phyloP scores from a whole-genome alignment of 352 stramenopile genomes.

The Blastocystis sp. region DNA sequence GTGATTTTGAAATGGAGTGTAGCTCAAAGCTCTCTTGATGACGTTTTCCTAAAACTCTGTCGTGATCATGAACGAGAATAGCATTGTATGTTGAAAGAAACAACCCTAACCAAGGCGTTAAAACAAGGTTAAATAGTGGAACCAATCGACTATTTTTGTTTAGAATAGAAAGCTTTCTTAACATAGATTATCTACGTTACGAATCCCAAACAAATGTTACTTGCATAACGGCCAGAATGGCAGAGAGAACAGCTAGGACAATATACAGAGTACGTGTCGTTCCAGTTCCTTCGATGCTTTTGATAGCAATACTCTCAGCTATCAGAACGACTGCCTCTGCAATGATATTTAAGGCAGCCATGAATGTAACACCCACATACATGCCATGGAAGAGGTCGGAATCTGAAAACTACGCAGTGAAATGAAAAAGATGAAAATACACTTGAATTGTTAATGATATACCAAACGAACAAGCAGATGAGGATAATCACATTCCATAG shows the following conservation, averaged over 20 bases:
- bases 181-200: constrained; percentile 14
- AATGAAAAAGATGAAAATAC: not conserved
- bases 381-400: constrained; percentile 38
- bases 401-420: not conserved
- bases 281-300: not conserved
- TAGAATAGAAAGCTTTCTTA: constrained; percentile 14
- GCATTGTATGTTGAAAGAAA: not conserved
- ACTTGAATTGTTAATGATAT: not conserved
- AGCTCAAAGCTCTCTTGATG: constrained; percentile 62
- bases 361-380: constrained; percentile 10
- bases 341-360: constrained; percentile 7
- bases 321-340: not conserved
- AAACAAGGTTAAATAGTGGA: not conserved
- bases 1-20: constrained; percentile 62
- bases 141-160: not conserved
- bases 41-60: constrained; percentile 65
- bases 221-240: not conserved
- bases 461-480: constrained; percentile 10
- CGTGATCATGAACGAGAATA: constrained; percentile 20
- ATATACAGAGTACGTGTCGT: not conserved
- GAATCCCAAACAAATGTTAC: not conserved
- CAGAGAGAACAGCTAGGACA: not conserved
- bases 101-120: not conserved
- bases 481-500: constrained; percentile 33
- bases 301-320: not conserved